Base-by-base conservation (phyloP, 495 filamentous ascomycete genomes). In the Cercophora newfieldiana region DNA sequence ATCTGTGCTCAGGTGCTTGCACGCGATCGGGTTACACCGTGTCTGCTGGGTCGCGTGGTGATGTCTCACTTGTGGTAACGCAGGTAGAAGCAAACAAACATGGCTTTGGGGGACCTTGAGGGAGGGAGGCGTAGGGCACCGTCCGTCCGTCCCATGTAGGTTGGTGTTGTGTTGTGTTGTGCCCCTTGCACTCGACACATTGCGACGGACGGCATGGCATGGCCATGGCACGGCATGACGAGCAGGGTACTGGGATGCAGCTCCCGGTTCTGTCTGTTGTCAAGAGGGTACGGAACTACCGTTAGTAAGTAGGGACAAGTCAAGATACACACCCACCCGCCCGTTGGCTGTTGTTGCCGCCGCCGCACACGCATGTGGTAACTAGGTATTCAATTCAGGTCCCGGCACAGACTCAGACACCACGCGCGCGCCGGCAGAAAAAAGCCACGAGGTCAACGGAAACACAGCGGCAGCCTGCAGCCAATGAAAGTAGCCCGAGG, bases 351-450 rank as follows among this genome's bases (percentile, higher is more conserved):
- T n/a, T n/a, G n/a, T n/a, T n/a, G n/a, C n/a, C n/a, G n/a, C n/a
- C n/a, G n/a, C n/a, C n/a, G n/a, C n/a, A n/a, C n/a, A n/a, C n/a
- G n/a, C n/a, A n/a, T n/a, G n/a, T n/a, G n/a, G n/a, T n/a, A n/a
- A n/a, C n/a, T n/a, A n/a, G n/a, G n/a, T n/a, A n/a, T n/a, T n/a
- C n/a, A n/a, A n/a, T n/a, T n/a, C n/a, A n/a, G n/a, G n/a, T n/a
- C n/a, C n/a, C n/a, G n/a, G n/a, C 50, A 16, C 55, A 28, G 55
- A 30, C 55, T 21, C 18, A 57, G 55, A 57, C 29, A 57, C 18
- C 55, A 14, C 30, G 26, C 28, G 26, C 28, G 14, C 55, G 18
- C 24, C 53, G 21, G 25, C 53, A 24, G 19, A 54, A 24, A 54
- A 24, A 44, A 44, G 37, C 37, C 37, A 44, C 37, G 37, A 44